Evolutionary conservation across 2,329 filamentous ascomycete genomes (phyloP).

Genomic region (Ophiostoma montium): DNA sequence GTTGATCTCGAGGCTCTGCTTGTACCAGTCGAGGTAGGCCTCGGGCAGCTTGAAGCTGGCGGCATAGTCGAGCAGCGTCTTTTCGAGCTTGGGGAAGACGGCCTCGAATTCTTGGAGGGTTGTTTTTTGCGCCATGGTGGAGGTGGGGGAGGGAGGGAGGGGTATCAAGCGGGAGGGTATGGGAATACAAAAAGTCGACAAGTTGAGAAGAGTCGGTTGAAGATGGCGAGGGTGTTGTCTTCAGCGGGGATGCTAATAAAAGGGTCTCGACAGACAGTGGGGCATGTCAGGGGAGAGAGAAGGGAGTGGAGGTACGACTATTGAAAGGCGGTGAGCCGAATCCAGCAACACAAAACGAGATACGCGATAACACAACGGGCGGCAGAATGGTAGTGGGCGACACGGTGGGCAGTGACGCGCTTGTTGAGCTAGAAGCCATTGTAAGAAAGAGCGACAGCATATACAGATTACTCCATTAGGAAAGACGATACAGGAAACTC

Average conservation of each 20-base stretch:
- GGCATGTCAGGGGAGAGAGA: neutral
- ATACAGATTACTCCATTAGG: no score
- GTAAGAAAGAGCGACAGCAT: neutral
- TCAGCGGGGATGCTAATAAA: neutral
- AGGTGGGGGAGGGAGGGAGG: neutral
- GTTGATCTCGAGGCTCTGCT: constrained; percentile 78
- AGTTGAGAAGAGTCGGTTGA: no score
- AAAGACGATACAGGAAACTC: no score
- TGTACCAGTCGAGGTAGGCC: constrained; percentile 74
- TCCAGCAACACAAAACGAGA: neutral
- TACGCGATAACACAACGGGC: neutral
- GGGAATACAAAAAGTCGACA: neutral
- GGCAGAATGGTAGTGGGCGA: constrained; percentile 1
- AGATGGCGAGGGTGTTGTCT: no score
- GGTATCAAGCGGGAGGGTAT: neutral
- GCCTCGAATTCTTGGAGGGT: constrained; percentile 79
- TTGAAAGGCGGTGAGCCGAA: constrained; percentile 8
- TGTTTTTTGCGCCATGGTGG: constrained; percentile 50
- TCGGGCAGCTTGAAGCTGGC: constrained; percentile 71
- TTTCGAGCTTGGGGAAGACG: constrained; percentile 74
- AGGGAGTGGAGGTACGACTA: no score
- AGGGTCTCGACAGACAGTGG: no score
- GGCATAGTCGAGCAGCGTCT: constrained; percentile 67
- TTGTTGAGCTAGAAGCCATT: neutral
- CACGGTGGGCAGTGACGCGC: constrained; percentile 3